phyloP scores from a whole-genome alignment of 2,329 filamentous ascomycete species.

The Botrytis galanthina region DNA sequence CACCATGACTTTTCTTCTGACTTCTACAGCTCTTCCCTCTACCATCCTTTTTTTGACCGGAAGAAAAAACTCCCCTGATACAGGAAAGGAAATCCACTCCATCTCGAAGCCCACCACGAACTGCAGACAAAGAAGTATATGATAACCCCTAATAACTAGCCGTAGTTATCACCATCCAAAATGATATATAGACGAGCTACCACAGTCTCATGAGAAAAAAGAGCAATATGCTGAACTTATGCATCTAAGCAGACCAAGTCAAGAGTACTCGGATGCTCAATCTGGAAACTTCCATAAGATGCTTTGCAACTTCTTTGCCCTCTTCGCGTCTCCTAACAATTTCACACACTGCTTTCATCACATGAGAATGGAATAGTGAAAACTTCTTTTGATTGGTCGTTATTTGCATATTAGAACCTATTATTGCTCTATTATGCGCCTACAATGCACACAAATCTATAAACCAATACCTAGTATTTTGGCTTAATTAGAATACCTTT shows the following conservation, averaged over 20 bases:
- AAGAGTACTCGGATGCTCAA: neutral
- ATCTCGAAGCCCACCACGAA: neutral
- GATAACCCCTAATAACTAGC: neutral
- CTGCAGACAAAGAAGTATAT: neutral
- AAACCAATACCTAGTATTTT: constrained; percentile 10
- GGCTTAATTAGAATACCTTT: constrained; percentile 24
- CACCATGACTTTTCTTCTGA: neutral
- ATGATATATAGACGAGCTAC: neutral
- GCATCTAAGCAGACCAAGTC: neutral
- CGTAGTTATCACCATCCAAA: neutral
- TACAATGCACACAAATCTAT: constrained; percentile 34
- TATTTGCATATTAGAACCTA: constrained; percentile 12
- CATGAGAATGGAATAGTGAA: neutral
- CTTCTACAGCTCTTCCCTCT: neutral
- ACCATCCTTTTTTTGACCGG: too few species aligned
- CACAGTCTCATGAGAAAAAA: neutral
- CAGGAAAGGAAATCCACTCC: neutral
- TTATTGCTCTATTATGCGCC: constrained; percentile 31
- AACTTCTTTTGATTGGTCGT: constrained; percentile 1
- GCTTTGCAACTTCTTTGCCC: neutral
- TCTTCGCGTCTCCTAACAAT: neutral
- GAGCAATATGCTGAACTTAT: neutral
- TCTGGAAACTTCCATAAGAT: neutral
- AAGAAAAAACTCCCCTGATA: too few species aligned
- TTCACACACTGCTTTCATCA: neutral